Evolutionary conservation across 164 flowering plant species (phyloP).

Genomic region (Macadamia tetraphylla): DNA sequence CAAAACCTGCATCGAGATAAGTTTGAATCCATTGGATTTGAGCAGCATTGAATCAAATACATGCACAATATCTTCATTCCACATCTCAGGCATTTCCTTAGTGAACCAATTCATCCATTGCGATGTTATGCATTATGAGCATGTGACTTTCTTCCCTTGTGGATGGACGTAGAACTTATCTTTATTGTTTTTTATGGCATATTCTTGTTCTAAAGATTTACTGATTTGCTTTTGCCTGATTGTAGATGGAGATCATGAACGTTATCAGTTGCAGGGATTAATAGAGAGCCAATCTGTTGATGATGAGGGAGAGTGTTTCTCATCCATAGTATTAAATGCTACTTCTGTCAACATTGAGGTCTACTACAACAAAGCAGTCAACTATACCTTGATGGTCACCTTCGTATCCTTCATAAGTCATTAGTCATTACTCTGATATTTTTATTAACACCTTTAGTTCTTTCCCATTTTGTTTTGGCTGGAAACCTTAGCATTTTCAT

Average conservation of each 20-base stretch:
- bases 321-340: conserved; percentile 76
- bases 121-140: background rate
- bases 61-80: too few species aligned
- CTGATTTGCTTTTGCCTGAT: conserved; percentile 8
- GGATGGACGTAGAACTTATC: background rate
- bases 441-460: background rate
- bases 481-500: conserved; percentile 39
- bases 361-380: conserved; percentile 95
- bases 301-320: conserved; percentile 89
- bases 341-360: conserved; percentile 90
- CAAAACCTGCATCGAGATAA: too few species aligned
- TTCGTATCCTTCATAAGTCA: conserved; percentile 84
- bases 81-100: too few species aligned
- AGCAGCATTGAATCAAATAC: too few species aligned
- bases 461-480: conserved; percentile 13
- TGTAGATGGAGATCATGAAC: conserved; percentile 69
- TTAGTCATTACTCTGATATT: background rate
- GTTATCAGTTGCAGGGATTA: conserved; percentile 79
- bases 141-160: background rate
- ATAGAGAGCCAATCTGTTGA: conserved; percentile 88
- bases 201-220: background rate
- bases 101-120: background rate
- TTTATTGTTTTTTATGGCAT: background rate
- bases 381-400: conserved; percentile 97
- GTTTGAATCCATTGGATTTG: too few species aligned